These are phyloP conservation scores for Nigrospora sphaerica DNA, from an alignment of 2,329 filamentous ascomycete species.

Conservation along the genomic window DNA sequence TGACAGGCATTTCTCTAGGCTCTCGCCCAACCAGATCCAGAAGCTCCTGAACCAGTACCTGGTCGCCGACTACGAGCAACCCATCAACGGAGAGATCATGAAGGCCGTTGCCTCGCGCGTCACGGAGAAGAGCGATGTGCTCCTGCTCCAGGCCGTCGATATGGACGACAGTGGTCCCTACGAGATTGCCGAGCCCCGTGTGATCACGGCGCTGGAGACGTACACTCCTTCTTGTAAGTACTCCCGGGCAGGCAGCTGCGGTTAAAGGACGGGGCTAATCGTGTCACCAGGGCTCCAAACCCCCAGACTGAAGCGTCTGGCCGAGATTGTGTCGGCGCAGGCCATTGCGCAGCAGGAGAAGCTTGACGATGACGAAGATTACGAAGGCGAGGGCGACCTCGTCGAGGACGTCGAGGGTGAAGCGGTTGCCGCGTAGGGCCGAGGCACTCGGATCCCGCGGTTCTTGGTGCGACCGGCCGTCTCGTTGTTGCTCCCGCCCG, in stretches of 20 bases:
- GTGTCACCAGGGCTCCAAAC: constrained; percentile 78
- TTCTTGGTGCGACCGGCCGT: background rate
- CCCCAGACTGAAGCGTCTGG: constrained; percentile 84
- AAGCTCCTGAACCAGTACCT: constrained; percentile 98
- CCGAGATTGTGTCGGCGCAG: constrained; percentile 96
- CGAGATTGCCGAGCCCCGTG: constrained; percentile 93
- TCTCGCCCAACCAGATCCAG: constrained; percentile 97
- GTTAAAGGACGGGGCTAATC: constrained; percentile 16
- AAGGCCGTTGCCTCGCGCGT: constrained; percentile 96
- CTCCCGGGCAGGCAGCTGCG: background rate
- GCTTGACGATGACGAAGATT: constrained; percentile 43
- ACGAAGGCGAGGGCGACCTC: constrained; percentile 30
- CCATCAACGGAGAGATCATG: constrained; percentile 99
- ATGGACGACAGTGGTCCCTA: constrained; percentile 99
- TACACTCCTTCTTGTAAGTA: constrained; percentile 96
- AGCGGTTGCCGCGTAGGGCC: constrained; percentile 1
- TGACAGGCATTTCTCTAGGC: constrained; percentile 40
- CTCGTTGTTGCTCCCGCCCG: background rate
- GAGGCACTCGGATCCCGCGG: constrained; percentile 1
- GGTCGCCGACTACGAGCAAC: constrained; percentile 97
- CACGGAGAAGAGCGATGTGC: constrained; percentile 95
- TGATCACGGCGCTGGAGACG: constrained; percentile 93
- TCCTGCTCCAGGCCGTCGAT: constrained; percentile 88
- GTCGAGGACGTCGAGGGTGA: constrained; percentile 42
- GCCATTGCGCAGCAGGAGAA: constrained; percentile 94